phyloP scores from a whole-genome alignment of 2,329 filamentous ascomycete genomes.

The Exophiala spinifera region DNA sequence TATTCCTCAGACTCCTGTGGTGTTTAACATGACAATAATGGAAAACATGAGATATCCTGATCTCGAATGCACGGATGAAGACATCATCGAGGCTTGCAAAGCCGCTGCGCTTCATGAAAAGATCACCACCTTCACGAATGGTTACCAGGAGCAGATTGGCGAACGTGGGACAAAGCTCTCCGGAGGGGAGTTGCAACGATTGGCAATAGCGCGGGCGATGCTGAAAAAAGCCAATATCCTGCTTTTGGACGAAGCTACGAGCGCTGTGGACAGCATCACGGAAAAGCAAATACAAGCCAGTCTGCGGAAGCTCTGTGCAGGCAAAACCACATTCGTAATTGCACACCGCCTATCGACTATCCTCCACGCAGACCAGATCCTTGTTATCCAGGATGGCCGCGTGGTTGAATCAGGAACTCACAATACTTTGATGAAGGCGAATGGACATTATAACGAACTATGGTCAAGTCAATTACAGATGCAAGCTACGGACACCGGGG shows the following conservation, averaged over 20 bases:
- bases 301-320: constrained; percentile 45
- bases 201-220: constrained; percentile 49
- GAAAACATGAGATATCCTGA: constrained; percentile 64
- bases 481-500: constrained; percentile 2
- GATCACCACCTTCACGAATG: constrained; percentile 57
- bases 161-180: constrained; percentile 50
- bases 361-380: constrained; percentile 59
- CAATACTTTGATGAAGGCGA: constrained; percentile 53
- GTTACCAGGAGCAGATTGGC: constrained; percentile 49
- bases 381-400: constrained; percentile 62
- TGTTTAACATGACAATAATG: constrained; percentile 64
- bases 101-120: constrained; percentile 64
- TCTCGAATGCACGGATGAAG: constrained; percentile 58
- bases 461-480: constrained; percentile 58
- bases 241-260: constrained; percentile 53
- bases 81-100: constrained; percentile 59
- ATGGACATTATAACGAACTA: constrained; percentile 60
- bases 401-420: constrained; percentile 64
- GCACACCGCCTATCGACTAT: constrained; percentile 45
- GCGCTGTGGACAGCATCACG: constrained; percentile 47
- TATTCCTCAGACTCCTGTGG: constrained; percentile 61
- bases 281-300: constrained; percentile 48
- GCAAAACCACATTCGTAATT: constrained; percentile 53
- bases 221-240: constrained; percentile 44
- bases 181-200: constrained; percentile 51